Evolutionary conservation across 1,284 basidiomycete species (phyloP).

Genomic region (Boletus calvinii): DNA sequence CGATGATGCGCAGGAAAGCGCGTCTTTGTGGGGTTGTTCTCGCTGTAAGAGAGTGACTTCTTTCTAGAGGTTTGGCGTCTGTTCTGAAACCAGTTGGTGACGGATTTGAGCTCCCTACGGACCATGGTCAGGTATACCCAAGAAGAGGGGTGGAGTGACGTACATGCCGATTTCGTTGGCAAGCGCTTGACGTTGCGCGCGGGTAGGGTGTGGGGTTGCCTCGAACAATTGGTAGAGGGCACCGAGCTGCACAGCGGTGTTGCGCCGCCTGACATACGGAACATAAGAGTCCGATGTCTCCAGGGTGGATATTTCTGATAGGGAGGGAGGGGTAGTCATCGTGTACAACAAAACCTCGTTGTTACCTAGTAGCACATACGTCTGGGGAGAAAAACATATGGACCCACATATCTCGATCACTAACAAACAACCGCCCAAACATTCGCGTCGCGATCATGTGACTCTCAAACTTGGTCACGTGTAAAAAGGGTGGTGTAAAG

Average conservation of each 20-base stretch:
- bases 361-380: slow-evolving; percentile 8
- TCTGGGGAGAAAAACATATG: slow-evolving; percentile 11
- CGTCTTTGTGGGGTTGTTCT: slow-evolving; percentile 22
- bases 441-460: slow-evolving; percentile 31
- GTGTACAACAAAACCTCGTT: slow-evolving; percentile 8
- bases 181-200: slow-evolving; percentile 42
- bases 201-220: slow-evolving; percentile 42
- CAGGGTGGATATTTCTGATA: not conserved
- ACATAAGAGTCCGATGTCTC: slow-evolving; percentile 16
- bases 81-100: slow-evolving; percentile 38
- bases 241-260: slow-evolving; percentile 40
- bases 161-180: slow-evolving; percentile 45
- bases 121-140: slow-evolving; percentile 2
- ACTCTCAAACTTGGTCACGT: slow-evolving; percentile 22
- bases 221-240: slow-evolving; percentile 42
- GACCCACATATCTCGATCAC: slow-evolving; percentile 18
- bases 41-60: slow-evolving; percentile 21
- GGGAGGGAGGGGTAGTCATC: slow-evolving; percentile 17
- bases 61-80: slow-evolving; percentile 31
- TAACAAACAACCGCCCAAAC: slow-evolving; percentile 16
- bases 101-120: slow-evolving; percentile 34
- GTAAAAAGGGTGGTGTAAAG: not conserved
- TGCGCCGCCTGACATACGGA: slow-evolving; percentile 35
- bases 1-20: slow-evolving; percentile 5
- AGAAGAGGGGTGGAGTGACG: slow-evolving; percentile 13